Evolutionary conservation across 108 stramenopile genomes (phyloP).

Genomic region (Aurantiochytrium sp.): DNA sequence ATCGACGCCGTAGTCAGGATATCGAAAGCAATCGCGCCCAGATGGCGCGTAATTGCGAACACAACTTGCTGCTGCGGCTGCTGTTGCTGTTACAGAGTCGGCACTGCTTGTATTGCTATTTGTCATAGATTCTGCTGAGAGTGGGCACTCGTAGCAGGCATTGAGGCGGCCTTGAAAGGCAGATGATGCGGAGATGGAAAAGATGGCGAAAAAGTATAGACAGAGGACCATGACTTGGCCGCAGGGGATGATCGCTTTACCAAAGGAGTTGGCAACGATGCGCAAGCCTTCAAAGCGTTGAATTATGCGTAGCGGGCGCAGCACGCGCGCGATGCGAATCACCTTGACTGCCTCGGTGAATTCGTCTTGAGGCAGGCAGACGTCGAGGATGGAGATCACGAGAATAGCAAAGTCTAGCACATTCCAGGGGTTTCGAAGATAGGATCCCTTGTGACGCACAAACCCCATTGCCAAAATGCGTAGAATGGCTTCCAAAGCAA

Average conservation of each 20-base stretch:
- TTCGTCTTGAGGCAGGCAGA: neutral
- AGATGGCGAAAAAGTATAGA: slow-evolving; percentile 49
- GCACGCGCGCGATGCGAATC: slow-evolving; percentile 47
- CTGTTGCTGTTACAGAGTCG: too few species aligned
- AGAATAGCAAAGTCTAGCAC: slow-evolving; percentile 46
- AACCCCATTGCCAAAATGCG: slow-evolving; percentile 33
- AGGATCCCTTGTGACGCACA: neutral
- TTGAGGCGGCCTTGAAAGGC: slow-evolving; percentile 58
- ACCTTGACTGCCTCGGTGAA: slow-evolving; percentile 25
- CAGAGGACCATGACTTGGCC: slow-evolving; percentile 45
- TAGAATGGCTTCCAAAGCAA: slow-evolving; percentile 34
- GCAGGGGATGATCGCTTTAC: slow-evolving; percentile 44
- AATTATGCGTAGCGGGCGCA: slow-evolving; percentile 61
- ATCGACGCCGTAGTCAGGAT: neutral
- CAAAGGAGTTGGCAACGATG: slow-evolving; percentile 56
- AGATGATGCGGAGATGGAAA: slow-evolving; percentile 53
- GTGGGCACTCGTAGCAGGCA: slow-evolving; percentile 29
- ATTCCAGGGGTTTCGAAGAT: slow-evolving; percentile 45
- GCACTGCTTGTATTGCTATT: too few species aligned
- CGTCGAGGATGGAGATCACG: slow-evolving; percentile 31
- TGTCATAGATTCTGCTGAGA: neutral
- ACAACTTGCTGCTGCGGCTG: neutral
- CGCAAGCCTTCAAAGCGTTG: slow-evolving; percentile 52
- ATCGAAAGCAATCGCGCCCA: neutral
- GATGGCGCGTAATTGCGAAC: neutral